Evolutionary conservation across 1,139 yeast genomes (phyloP), one percentile per base, ranked within the genome.

Genomic region (Kodamaea anthophila): DNA sequence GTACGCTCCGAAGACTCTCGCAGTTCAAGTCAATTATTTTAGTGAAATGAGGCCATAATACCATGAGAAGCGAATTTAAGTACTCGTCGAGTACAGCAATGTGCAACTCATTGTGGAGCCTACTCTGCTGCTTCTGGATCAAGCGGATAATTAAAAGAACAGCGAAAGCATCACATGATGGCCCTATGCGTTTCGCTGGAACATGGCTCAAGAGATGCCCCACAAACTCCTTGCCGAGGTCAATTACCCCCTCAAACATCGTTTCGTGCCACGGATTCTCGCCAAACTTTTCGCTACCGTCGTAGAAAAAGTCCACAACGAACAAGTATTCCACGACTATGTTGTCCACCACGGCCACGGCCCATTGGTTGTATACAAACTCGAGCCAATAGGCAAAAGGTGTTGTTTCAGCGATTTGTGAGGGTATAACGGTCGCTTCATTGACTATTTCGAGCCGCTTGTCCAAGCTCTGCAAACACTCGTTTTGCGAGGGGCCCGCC

Each of bases 21-120:
- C 94, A 80, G 44, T 87, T 85, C 27, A 72, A 57, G 51, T 87
- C 96, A 31, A 87, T 70, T 23, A 84, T 63, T 29, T 65, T 69
- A 44, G 91, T 94, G 46, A 87, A 83, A 36, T 74, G 77, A 1
- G 96, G 96, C 96, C 96, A 88, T 23, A 88, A 58, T 1, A 69
- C 51, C 27, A 84, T 68, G 36, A 81, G 55, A 38, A 83, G 74
- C 9, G 77, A 65, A 47, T 83, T 80, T 38, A 85, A 61, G 49
- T 83, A 84, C 36, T 75, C 83, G 41, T 82, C 88, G 45, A 85
- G 60, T 2, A 79, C 75, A 0, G 95, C 94, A 4, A 84, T 72
- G 55, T 47, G 94, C 55, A 52, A 70, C 60, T 58, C 70, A 35
- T 63, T 68, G 43, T 77, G 87, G 27, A 83, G 58, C 42, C 73